Percentiles rank a stretch among this genome's conserved stretches.
Conservation (phyloP, 176 grass and related monocot genomes). For the Echinochloa phyllopogon region DNA sequence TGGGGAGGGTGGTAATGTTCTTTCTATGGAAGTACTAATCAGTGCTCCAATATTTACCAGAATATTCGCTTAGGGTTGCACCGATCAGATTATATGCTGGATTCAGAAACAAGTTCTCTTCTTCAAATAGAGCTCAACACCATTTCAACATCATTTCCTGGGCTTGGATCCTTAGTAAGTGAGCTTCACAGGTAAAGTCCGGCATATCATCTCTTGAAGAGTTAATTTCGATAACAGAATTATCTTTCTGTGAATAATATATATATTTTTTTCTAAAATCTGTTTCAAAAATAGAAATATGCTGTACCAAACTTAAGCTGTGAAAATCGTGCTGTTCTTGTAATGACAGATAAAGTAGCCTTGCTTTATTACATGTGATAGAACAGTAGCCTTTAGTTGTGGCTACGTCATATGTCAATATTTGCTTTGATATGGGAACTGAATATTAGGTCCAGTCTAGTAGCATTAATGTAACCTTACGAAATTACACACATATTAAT, state of each 20-base stretch:
- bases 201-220: background rate
- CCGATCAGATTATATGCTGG: conserved; percentile 98
- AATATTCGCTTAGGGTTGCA: conserved; percentile 89
- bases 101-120: conserved; percentile 86
- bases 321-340: conserved; percentile 5
- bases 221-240: conserved; percentile 13
- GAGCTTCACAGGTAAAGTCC: conserved; percentile 83
- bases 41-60: conserved; percentile 45
- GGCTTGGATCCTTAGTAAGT: conserved; percentile 77
- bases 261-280: background rate
- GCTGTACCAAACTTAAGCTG: background rate
- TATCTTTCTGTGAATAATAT: conserved; percentile 8
- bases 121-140: conserved; percentile 98
- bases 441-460: background rate
- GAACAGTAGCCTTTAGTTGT: background rate
- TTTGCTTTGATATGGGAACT: background rate
- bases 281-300: conserved; percentile 1
- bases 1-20: background rate
- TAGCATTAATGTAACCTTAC: background rate
- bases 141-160: conserved; percentile 88
- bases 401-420: background rate
- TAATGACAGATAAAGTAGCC: background rate
- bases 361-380: conserved; percentile 1
- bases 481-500: background rate
- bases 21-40: conserved; percentile 20